Evolutionary conservation across 805 yeast species (phyloP), one percentile per base, ranked within the genome.

Genomic region (Teunomyces lycoperdinae): DNA sequence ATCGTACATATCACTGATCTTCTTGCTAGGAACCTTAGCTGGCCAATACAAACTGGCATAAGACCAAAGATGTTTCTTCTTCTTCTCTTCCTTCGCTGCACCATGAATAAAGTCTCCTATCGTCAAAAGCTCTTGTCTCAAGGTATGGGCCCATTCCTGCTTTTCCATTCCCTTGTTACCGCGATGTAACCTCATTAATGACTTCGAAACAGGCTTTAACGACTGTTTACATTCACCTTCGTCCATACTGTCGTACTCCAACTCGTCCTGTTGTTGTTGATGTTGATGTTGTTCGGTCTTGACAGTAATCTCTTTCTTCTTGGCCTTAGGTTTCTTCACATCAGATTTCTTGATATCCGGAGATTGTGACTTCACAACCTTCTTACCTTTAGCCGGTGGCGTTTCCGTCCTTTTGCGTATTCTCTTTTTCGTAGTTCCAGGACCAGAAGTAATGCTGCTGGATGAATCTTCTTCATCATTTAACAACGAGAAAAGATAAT

Each of bases 21-120:
- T 85, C 33, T 73, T 66, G 50, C 92, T 84, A 36, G 86, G 81
- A n/a, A 84, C 96, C 51, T 79, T 78, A 3, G 83, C 87, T 2
- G 97, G 97, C 97, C 97, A 89, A 69, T 83, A 89, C 46, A 80
- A 77, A 16, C 90, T 77, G 4, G 94, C 89, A 63, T 85, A 89
- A 28, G 87, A 79, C 96, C 97, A 89, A 50, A 89, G 67, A 58
- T 89, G 94, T 61, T 79, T 84, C 27, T 70, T 60, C 3, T 58
- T 57, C 2, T 48, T 40, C 17, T 51, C 58, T 35, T 51, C 46
- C 11, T 53, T 56, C 11, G 49, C 48, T 17, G 71, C 73, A 34
- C 66, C 66, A 31, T 72, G 79, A 46, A 89, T 89, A 58, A 80
- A 84, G 53, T 84, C 83, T 27, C 96, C 96, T 41, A 89, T 84